Percentiles rank a stretch among this genome's conserved stretches.
phyloP scores from a whole-genome alignment of 495 filamentous ascomycete genomes.

The Annulohypoxylon stygium region DNA sequence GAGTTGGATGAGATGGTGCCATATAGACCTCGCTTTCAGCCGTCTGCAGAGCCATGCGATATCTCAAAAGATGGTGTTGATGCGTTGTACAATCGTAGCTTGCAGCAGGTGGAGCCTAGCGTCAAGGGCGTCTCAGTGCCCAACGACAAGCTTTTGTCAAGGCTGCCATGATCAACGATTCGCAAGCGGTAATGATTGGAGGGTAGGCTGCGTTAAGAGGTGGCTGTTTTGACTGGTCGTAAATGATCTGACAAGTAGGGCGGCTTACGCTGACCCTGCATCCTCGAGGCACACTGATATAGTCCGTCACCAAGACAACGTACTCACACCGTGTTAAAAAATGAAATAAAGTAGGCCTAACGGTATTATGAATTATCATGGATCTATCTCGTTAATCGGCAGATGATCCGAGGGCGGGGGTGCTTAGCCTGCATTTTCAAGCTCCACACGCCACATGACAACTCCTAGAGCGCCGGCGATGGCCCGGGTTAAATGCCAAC shows the following conservation, averaged over 20 bases:
- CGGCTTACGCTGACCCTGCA: slow-evolving; percentile 44
- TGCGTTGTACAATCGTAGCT: slow-evolving; percentile 64
- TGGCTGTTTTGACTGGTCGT: slow-evolving; percentile 47
- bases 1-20: slow-evolving; percentile 41
- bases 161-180: slow-evolving; percentile 49
- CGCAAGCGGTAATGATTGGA: slow-evolving; percentile 47
- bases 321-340: slow-evolving; percentile 25
- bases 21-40: slow-evolving; percentile 40
- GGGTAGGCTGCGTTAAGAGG: slow-evolving; percentile 42
- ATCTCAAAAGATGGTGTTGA: slow-evolving; percentile 55
- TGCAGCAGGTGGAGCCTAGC: slow-evolving; percentile 58
- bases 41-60: slow-evolving; percentile 38
- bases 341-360: slow-evolving; percentile 12
- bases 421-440: slow-evolving; percentile 31
- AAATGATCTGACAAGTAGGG: slow-evolving; percentile 48
- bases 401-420: slow-evolving; percentile 48
- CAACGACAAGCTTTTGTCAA: slow-evolving; percentile 56
- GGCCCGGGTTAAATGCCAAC: slow-evolving; percentile 40
- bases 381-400: slow-evolving; percentile 45
- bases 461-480: slow-evolving; percentile 40
- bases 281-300: slow-evolving; percentile 41
- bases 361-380: slow-evolving; percentile 28
- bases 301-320: slow-evolving; percentile 31
- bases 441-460: slow-evolving; percentile 47
- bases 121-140: slow-evolving; percentile 63